Evolutionary conservation across 2,329 filamentous ascomycete species (phyloP).

Genomic region (Aspergillus sp.): DNA sequence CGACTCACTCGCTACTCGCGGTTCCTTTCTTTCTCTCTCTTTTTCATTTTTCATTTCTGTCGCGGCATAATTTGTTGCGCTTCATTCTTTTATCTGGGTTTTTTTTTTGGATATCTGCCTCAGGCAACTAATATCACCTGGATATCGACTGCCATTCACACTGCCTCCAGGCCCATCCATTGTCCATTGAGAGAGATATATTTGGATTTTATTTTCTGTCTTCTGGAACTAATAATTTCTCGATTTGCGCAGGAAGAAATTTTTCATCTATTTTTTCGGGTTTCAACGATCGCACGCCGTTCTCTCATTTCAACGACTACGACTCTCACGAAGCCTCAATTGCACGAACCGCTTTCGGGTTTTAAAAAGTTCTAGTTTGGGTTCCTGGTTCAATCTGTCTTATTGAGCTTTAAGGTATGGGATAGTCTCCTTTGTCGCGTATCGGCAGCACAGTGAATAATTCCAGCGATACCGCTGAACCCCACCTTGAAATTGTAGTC

Average conservation of each 20-base stretch:
- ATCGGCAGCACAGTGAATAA: too few species aligned
- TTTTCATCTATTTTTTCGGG: slow-evolving; percentile 18
- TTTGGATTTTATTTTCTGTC: too few species aligned
- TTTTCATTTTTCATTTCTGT: too few species aligned
- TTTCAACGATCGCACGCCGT: slow-evolving; percentile 23
- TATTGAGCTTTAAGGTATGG: slow-evolving; percentile 16
- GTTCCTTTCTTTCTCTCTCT: too few species aligned
- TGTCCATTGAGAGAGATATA: not conserved
- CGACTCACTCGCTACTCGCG: too few species aligned
- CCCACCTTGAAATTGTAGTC: too few species aligned
- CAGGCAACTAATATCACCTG: not conserved
- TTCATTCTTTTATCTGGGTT: not conserved
- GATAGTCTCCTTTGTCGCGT: too few species aligned
- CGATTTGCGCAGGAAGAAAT: slow-evolving; percentile 7
- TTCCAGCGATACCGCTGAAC: too few species aligned
- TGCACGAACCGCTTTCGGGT: slow-evolving; percentile 27
- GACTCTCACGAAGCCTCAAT: slow-evolving; percentile 33
- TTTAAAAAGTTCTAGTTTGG: slow-evolving; percentile 19
- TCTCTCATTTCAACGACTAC: slow-evolving; percentile 26
- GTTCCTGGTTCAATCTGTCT: slow-evolving; percentile 13
- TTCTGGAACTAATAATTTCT: too few species aligned
- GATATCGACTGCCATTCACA: not conserved
- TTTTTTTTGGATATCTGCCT: not conserved
- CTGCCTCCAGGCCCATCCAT: not conserved
- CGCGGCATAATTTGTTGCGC: too few species aligned